Conservation (phyloP, 768 basidiomycete species). For the Suillus subaureus region DNA sequence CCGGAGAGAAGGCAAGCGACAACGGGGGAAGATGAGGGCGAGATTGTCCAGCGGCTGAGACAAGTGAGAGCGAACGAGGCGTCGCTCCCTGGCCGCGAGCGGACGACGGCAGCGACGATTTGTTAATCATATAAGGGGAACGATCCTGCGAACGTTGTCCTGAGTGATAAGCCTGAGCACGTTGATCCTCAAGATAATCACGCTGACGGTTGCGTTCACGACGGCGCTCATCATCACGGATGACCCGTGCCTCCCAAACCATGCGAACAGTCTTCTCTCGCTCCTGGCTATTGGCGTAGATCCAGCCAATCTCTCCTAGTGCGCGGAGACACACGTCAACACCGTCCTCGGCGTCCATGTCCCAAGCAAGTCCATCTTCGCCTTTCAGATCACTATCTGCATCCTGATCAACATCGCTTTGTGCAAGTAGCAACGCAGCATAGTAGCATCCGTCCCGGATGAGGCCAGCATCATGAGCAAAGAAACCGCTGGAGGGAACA, state of each 20-base stretch:
- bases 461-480: conserved; percentile 84
- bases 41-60: conserved; percentile 38
- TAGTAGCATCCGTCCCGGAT: conserved; percentile 91
- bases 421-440: conserved; percentile 76
- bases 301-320: conserved; percentile 84
- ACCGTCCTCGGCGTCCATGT: conserved; percentile 35
- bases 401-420: conserved; percentile 54
- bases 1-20: conserved; percentile 38
- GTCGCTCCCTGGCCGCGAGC: conserved; percentile 9
- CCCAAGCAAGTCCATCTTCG: conserved; percentile 23
- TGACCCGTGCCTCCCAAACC: conserved; percentile 44
- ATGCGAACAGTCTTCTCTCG: conserved; percentile 60
- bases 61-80: conserved; percentile 29
- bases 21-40: conserved; percentile 54
- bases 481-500: conserved; percentile 52
- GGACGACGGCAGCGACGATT: conserved; percentile 19
- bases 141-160: conserved; percentile 30
- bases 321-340: conserved; percentile 64
- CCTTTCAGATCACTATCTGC: conserved; percentile 33
- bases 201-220: conserved; percentile 20
- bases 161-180: conserved; percentile 24
- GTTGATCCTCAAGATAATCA: conserved; percentile 14
- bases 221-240: conserved; percentile 34
- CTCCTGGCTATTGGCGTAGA: conserved; percentile 73
- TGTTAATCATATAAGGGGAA: conserved; percentile 28